Base-by-base conservation (phyloP, 2,329 filamentous ascomycete genomes). In the Diaporthe citrichinensis region DNA sequence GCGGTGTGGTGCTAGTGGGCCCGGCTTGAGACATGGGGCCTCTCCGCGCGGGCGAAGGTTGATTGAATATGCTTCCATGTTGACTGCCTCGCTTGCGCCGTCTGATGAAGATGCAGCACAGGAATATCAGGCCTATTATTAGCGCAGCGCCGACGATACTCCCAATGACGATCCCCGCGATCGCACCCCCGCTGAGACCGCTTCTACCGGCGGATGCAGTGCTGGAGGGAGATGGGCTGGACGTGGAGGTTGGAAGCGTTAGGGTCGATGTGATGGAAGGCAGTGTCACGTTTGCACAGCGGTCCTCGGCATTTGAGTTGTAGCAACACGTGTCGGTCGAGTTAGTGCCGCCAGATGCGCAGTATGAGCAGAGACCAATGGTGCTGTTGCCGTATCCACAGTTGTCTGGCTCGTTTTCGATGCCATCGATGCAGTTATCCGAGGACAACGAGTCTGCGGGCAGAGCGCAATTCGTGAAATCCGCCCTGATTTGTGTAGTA, bases 311-410 rank as follows among this genome's bases (percentile, higher is more conserved):
- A 77, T 95, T 89, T 7, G 96, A 92, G 80, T 92, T 95, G 81
- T 95, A 93, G 84, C 97, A 99, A 87, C 97, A 99, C 4, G 96
- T 97, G 83, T 98, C 96, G 69, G 96, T 98, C 14, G 95, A 94
- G 84, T 98, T 98, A 77, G 93, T 91, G 39, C 96, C 95, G 80
- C 94, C 96, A 9, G 92, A 88, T 57, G 91, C 90, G 84, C 97
- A 99, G 84, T 97, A 98, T 6, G 93, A 92, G 86, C 97, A 99
- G 49, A 99, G 88, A 3, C 96, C 95, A 73, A 92, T 83, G 10
- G 89, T 91, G 83, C 90, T 93, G 78, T 91, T 90, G 55, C 89
- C 90, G 82, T 93, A 99, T 62, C 97, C 97, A 84, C 97, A 99
- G 82, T 98, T 95, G 9, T 92, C 85, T 1, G 93, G 92, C 85